phyloP scores from a whole-genome alignment of 2,329 filamentous ascomycete species.

The Aspergillus sp. region DNA sequence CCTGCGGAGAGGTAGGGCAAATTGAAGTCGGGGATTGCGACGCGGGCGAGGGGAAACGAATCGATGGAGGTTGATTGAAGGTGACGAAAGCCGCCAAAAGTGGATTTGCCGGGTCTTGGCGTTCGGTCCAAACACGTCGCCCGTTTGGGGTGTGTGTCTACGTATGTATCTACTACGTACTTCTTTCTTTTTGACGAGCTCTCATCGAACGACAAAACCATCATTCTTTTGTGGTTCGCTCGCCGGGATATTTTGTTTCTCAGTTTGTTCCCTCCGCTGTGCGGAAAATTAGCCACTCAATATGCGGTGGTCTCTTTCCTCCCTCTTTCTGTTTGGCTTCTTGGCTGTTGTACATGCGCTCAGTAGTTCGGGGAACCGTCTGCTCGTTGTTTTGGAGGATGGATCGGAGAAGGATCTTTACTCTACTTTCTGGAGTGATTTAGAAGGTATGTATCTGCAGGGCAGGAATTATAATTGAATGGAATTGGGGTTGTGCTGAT shows the following conservation, averaged over 20 bases:
- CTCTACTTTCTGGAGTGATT: conserved; percentile 66
- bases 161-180: no score
- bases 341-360: conserved; percentile 60
- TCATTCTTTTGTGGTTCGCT: conserved; percentile 6
- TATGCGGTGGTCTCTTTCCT: conserved; percentile 76
- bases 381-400: conserved; percentile 86
- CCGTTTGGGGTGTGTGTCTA: conserved; percentile 27
- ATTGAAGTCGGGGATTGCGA: conserved; percentile 12
- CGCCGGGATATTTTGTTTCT: conserved; percentile 15
- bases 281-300: conserved; percentile 39
- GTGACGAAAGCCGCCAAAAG: conserved; percentile 34
- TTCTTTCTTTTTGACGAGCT: conserved; percentile 24
- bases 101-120: conserved; percentile 39
- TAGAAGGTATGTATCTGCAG: conserved; percentile 41
- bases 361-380: conserved; percentile 74
- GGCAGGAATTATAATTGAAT: no score
- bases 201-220: conserved; percentile 9
- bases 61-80: conserved; percentile 27
- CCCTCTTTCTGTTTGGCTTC: conserved; percentile 67
- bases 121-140: conserved; percentile 47
- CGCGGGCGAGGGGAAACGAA: conserved; percentile 15
- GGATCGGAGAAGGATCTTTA: conserved; percentile 77
- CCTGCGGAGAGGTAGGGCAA: background rate
- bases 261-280: conserved; percentile 31
- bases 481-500: conserved; percentile 9